Base-by-base conservation (phyloP, 257 asterid genomes). In the Rhazya stricta region DNA sequence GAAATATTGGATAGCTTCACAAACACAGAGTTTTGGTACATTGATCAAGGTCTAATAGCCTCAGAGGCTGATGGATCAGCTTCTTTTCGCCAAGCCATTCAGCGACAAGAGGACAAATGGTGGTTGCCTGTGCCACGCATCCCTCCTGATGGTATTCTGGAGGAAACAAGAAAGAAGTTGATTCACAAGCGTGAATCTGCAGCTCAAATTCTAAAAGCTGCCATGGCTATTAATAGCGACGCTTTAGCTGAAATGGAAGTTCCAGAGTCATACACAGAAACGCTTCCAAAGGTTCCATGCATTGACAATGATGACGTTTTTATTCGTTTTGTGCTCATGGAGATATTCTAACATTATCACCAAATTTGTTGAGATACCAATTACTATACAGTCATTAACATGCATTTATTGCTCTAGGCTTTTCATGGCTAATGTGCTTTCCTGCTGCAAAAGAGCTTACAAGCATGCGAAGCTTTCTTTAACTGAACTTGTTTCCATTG, bases 71-170 rank as follows among this genome's bases (percentile, higher is more conserved):
- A 85, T 84, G 96, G 91, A 70, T 88, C 97, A 27, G 84, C 81
- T 50, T 86, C 97, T 16, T 82, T 88, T 76, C 83, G 84, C 70
- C 90, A 88, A 81, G 80, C 88, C 32, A 74, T 82, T 74, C 88
- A 86, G 67, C 81, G 98, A n/a, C 95, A 92, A 82, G 88, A 92
- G 81, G 97, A 89, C 15, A 94, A 94, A 82, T 92, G 99, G 99
- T 92, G 99, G 99, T 84, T 94, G 74, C 99, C 99, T 13, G 96
- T 92, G 32, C 99, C 99, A 39, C 92, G 96, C 19, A 90, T 92
- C 45, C 98, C 96, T 27, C 88, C 87, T 0, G 86, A 83, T 3
- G 99, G 99, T 69, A 90, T 95, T n/a, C 83, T 86, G 2, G 91
- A 92, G 72, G 86, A 65, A 42, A 79, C 89, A 8, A 83, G 94